These are phyloP conservation scores for Lactifluus echinatus DNA, from an alignment of 768 basidiomycete genomes.

Conservation along the genomic window DNA sequence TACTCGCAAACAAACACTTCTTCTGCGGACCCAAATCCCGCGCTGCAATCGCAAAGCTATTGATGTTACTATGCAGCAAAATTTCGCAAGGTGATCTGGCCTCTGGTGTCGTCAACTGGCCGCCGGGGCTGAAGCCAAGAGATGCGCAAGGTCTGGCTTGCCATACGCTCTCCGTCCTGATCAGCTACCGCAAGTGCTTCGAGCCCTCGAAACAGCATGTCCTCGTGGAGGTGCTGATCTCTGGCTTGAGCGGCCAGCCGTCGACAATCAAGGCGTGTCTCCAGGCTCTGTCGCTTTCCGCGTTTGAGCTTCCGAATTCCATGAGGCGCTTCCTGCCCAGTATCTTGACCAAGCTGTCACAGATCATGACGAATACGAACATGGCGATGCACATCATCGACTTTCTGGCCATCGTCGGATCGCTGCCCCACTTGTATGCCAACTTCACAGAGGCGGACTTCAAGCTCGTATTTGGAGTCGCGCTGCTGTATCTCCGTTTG, in stretches of 20 bases:
- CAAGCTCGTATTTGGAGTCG: slow-evolving; percentile 91
- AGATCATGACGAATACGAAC: slow-evolving; percentile 89
- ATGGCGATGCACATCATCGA: slow-evolving; percentile 96
- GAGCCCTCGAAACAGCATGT: slow-evolving; percentile 55
- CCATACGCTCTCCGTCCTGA: slow-evolving; percentile 77
- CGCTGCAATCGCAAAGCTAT: slow-evolving; percentile 49
- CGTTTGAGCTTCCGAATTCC: slow-evolving; percentile 78
- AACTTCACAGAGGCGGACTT: slow-evolving; percentile 90
- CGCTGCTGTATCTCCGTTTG: slow-evolving; percentile 85
- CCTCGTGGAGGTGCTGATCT: slow-evolving; percentile 65
- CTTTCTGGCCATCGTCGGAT: slow-evolving; percentile 81
- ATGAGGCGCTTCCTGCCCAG: slow-evolving; percentile 71
- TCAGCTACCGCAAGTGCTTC: slow-evolving; percentile 80
- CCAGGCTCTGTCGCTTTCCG: slow-evolving; percentile 78
- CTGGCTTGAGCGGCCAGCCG: slow-evolving; percentile 59
- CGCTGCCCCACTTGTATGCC: slow-evolving; percentile 66
- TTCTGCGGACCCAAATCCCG: slow-evolving; percentile 85
- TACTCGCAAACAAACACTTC: slow-evolving; percentile 91
- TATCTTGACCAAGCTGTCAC: slow-evolving; percentile 79
- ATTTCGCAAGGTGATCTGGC: slow-evolving; percentile 53
- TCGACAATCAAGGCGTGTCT: slow-evolving; percentile 83
- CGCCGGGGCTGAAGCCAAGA: slow-evolving; percentile 51
- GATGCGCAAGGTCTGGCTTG: slow-evolving; percentile 87
- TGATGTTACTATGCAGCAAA: slow-evolving; percentile 58
- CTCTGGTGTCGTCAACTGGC: slow-evolving; percentile 49